Percentiles rank a stretch among this genome's conserved stretches.
These are phyloP conservation scores for Neoascochyta sp. DNA, from an alignment of 2,329 filamentous ascomycete genomes.

Conservation along the genomic window DNA sequence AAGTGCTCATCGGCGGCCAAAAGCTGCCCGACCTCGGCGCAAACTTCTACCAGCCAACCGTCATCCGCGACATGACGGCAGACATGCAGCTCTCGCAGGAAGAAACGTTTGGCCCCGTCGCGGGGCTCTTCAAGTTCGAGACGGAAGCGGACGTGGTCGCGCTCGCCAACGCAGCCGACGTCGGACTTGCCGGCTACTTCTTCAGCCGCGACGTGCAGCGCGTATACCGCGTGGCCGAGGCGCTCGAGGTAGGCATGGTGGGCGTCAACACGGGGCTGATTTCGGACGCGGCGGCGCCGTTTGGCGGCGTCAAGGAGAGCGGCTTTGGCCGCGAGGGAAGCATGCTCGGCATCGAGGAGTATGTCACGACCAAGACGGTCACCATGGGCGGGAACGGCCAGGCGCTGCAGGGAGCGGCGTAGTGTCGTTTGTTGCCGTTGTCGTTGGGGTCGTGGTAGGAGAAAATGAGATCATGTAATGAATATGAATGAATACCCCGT, in stretches of 20 bases:
- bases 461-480: too few species aligned
- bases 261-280: conserved; percentile 57
- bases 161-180: conserved; percentile 75
- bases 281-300: conserved; percentile 47
- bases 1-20: conserved; percentile 54
- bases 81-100: conserved; percentile 82
- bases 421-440: too few species aligned
- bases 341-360: conserved; percentile 50
- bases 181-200: conserved; percentile 93
- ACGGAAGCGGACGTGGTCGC: conserved; percentile 84
- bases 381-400: conserved; percentile 60
- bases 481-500: too few species aligned
- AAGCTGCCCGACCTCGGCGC: conserved; percentile 68
- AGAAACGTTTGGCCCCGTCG: conserved; percentile 95
- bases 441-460: too few species aligned
- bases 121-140: conserved; percentile 82
- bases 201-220: conserved; percentile 64
- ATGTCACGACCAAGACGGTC: conserved; percentile 46
- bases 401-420: conserved; percentile 48
- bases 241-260: conserved; percentile 81
- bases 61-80: conserved; percentile 78
- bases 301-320: conserved; percentile 49
- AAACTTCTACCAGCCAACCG: conserved; percentile 88
- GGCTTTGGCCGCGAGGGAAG: conserved; percentile 53
- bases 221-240: conserved; percentile 59